Evolutionary conservation across 768 basidiomycete species (phyloP), one percentile per base, ranked within the genome.

Genomic region (Suillus variegatus): DNA sequence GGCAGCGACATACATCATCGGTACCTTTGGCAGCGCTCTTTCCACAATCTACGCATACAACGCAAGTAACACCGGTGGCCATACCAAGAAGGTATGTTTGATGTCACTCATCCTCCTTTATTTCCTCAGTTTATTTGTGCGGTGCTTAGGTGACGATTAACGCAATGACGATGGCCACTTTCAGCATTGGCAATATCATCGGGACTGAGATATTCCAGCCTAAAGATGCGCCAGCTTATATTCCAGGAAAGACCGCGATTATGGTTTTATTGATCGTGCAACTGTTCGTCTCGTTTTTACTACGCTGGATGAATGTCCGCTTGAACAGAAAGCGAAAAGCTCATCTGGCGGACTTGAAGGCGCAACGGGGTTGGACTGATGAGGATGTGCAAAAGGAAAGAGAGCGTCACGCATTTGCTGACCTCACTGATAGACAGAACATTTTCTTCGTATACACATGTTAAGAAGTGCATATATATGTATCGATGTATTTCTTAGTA

Each of bases 391-490:
- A 84, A 69, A 79, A 80, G 61, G 86, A 89, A 71, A 79, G 86
- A 22, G 86, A 88, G 65, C 79, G 82, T 58, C 82, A 87, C 62
- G 88, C 87, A 22, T 89, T 90, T 73, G 77, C 83, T 32, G 88
- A 90, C 71, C 68, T 88, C 63, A 88, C 88, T 4, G 88, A 89
- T 73, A 85, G 83, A 70, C 84, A 87, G 85, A 89, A 88, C 68
- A 73, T 82, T 20, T 88, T 81, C 72, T 88, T 88, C 67, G 79
- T 86, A 8, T 88, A 88, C 68, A 87, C 85, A 38, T 6, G 38
- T 58, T 58, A 40, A 58, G 16, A 18, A 25, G 38, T 58, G 77
- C 81, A 25, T 88, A 73, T n/a, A 28, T 58, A 2, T 40, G 13
- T 52, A 52, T 58, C 49, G 57, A 51, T 55, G 52, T 25, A 28